These are phyloP conservation scores for Umbelopsis sp. DNA, from an alignment of 371 early-diverging fungal genomes.

Conservation along the genomic window DNA sequence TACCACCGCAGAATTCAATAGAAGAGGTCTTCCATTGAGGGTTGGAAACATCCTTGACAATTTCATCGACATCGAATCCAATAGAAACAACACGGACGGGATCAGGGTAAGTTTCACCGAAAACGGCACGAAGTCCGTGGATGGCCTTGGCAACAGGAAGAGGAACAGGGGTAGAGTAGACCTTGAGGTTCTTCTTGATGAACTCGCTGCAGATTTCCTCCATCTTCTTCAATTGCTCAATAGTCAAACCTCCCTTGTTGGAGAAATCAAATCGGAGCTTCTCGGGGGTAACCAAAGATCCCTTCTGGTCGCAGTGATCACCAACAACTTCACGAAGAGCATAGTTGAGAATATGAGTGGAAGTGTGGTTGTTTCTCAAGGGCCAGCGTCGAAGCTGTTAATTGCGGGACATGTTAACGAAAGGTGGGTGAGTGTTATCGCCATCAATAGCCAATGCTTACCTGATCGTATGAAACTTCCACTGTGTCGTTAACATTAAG, in stretches of 20 bases:
- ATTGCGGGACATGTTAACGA: not conserved
- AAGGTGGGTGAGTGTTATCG: not conserved
- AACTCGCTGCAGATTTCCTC: slow-evolving; percentile 86
- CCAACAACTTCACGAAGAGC: slow-evolving; percentile 87
- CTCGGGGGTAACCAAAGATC: slow-evolving; percentile 97
- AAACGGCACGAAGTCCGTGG: slow-evolving; percentile 91
- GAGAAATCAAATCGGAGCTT: slow-evolving; percentile 98
- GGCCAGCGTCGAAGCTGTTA: slow-evolving; percentile 80
- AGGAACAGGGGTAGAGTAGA: slow-evolving; percentile 88
- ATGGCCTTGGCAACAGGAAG: slow-evolving; percentile 83
- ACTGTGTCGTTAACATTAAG: slow-evolving; percentile 75
- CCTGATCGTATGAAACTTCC: slow-evolving; percentile 83
- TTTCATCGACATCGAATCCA: slow-evolving; percentile 87
- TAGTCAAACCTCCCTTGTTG: slow-evolving; percentile 76
- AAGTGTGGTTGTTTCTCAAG: slow-evolving; percentile 97
- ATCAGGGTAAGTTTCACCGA: slow-evolving; percentile 97
- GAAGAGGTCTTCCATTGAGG: slow-evolving; percentile 81
- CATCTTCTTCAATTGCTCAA: slow-evolving; percentile 81
- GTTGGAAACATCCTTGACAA: slow-evolving; percentile 82
- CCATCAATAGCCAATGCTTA: slow-evolving; percentile 26
- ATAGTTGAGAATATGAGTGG: slow-evolving; percentile 98
- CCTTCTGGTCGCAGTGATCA: slow-evolving; percentile 90
- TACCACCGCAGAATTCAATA: slow-evolving; percentile 99
- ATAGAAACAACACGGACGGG: slow-evolving; percentile 95
- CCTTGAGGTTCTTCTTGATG: slow-evolving; percentile 75